Percentiles rank a stretch among this genome's conserved stretches.
Evolutionary conservation across 768 basidiomycete species (phyloP).

Genomic region (Tephrocybe sp.): DNA sequence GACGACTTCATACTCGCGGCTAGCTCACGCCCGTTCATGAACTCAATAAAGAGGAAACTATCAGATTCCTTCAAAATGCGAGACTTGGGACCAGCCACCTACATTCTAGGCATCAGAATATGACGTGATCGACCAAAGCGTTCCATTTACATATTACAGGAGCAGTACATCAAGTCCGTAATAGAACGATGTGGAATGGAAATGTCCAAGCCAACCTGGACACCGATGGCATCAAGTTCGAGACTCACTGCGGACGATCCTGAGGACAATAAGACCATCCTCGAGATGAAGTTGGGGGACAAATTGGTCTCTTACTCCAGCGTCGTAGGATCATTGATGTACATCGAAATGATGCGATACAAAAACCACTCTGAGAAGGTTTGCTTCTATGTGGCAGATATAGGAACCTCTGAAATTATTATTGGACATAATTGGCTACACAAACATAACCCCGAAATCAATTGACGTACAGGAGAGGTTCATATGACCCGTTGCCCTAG

Average conservation of each 20-base stretch:
- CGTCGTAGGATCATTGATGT: not conserved
- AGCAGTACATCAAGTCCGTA: not conserved
- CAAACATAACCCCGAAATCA: not conserved
- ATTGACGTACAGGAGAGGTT: not conserved
- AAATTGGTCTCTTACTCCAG: not conserved
- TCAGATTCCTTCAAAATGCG: not conserved
- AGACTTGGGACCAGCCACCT: not conserved
- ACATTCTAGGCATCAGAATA: not conserved
- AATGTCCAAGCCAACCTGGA: not conserved
- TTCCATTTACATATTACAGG: not conserved
- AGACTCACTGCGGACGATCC: not conserved
- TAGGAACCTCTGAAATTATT: not conserved
- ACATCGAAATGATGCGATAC: too few species aligned
- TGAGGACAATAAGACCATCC: not conserved
- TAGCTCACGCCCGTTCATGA: not conserved
- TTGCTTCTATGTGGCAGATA: slow-evolving; percentile 2
- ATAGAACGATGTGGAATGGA: not conserved
- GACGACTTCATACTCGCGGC: not conserved
- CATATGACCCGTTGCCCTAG: not conserved
- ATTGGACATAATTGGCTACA: slow-evolving; percentile 4
- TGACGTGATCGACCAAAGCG: not conserved
- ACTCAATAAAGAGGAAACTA: not conserved
- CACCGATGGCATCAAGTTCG: not conserved
- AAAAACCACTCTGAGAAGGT: too few species aligned
- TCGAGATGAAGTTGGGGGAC: not conserved